phyloP scores from a whole-genome alignment of 306 rosid species.

The Medicago truncatula region DNA sequence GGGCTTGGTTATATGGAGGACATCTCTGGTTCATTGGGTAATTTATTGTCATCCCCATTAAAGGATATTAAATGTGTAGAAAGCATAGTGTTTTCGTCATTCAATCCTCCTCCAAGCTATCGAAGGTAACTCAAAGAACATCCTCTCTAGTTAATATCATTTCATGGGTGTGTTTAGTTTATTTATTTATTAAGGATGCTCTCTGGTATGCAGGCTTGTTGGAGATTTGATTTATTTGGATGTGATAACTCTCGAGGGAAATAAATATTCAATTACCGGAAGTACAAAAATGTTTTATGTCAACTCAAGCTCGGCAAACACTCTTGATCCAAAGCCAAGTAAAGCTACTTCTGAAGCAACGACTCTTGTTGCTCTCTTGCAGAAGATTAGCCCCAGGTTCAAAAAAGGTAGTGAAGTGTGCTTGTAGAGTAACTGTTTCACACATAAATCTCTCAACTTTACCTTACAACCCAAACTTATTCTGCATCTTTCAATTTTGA shows the following conservation, averaged over 20 bases:
- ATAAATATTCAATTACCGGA: conserved; percentile 84
- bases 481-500: conserved; percentile 40
- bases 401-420: conserved; percentile 67
- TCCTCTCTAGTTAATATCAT: conserved; percentile 27
- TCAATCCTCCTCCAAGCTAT: conserved; percentile 96
- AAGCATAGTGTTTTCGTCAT: conserved; percentile 91
- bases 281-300: conserved; percentile 80
- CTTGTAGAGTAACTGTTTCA: conserved; percentile 27
- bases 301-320: conserved; percentile 76
- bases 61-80: conserved; percentile 88
- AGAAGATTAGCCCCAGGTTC: conserved; percentile 89
- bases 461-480: conserved; percentile 12
- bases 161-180: conserved; percentile 12
- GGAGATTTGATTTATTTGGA: conserved; percentile 98
- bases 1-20: conserved; percentile 97
- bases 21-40: conserved; percentile 83
- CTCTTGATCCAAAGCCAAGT: conserved; percentile 78
- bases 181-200: conserved; percentile 33
- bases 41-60: conserved; percentile 68
- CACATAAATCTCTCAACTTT: conserved; percentile 26
- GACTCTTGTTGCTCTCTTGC: conserved; percentile 84
- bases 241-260: conserved; percentile 85
- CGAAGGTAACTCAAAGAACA: conserved; percentile 66
- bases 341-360: conserved; percentile 83
- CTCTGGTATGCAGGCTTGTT: conserved; percentile 69